Percentiles rank a stretch among this genome's conserved stretches.
Evolutionary conservation across 2,329 filamentous ascomycete genomes (phyloP).

Genomic region (Colletotrichum lentis): DNA sequence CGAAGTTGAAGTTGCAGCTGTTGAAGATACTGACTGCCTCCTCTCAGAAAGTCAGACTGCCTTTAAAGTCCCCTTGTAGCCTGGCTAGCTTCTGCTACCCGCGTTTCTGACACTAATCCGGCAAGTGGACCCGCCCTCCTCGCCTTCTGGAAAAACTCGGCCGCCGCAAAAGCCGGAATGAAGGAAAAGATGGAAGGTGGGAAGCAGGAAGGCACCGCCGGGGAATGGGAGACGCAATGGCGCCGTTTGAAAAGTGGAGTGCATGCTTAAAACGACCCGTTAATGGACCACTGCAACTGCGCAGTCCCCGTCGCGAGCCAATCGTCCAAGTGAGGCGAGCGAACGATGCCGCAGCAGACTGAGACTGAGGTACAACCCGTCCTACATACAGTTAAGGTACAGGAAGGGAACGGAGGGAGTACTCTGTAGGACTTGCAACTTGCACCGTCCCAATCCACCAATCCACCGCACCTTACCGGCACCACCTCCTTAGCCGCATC

Average conservation of each 20-base stretch:
- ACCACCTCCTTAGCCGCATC: conserved; percentile 9
- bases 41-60: background rate
- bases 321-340: conserved; percentile 38
- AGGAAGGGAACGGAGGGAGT: conserved; percentile 1
- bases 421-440: conserved; percentile 16
- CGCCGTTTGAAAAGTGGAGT: conserved; percentile 34
- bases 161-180: conserved; percentile 33
- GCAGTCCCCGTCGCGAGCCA: conserved; percentile 35
- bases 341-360: conserved; percentile 13
- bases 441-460: conserved; percentile 9
- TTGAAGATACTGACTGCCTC: conserved; percentile 1
- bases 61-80: background rate
- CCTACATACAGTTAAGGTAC: background rate
- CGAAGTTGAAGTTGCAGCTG: background rate
- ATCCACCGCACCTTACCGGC: background rate
- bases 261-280: conserved; percentile 24
- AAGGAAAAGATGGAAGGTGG: conserved; percentile 11
- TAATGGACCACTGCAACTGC: conserved; percentile 20
- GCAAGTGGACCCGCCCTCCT: conserved; percentile 26
- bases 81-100: background rate
- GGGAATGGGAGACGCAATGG: conserved; percentile 11
- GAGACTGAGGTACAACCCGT: too few relatives aligned
- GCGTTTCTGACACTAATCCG: conserved; percentile 17
- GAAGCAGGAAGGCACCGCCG: conserved; percentile 9
- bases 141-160: conserved; percentile 37